A percentile compares a stretch with the other conserved stretches of the same genome.
phyloP scores from a whole-genome alignment of 495 filamentous ascomycete genomes.

The Cercophora newfieldiana region DNA sequence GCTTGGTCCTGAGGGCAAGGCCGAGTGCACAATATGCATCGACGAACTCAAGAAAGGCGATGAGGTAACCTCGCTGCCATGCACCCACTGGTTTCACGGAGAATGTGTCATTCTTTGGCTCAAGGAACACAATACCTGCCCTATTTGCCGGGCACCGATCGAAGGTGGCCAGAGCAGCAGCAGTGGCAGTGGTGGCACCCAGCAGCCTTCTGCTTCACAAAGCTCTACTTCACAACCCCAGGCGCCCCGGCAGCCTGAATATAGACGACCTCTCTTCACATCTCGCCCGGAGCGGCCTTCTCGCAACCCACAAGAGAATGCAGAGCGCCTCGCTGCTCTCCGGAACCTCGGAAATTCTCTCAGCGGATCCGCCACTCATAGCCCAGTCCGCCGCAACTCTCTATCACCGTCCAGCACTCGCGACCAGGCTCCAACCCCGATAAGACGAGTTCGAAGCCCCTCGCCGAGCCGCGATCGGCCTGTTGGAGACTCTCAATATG shows the following conservation, averaged over 20 bases:
- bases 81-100: slow-evolving; percentile 89
- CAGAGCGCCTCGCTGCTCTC: slow-evolving; percentile 27
- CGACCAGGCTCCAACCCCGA: neutral
- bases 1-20: slow-evolving; percentile 59
- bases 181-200: neutral
- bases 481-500: neutral
- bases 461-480: slow-evolving; percentile 1
- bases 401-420: slow-evolving; percentile 18
- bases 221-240: neutral
- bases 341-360: slow-evolving; percentile 18
- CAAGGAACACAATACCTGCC: slow-evolving; percentile 85
- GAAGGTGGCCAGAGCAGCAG: slow-evolving; percentile 33
- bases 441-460: slow-evolving; percentile 19
- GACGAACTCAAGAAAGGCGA: slow-evolving; percentile 74
- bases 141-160: slow-evolving; percentile 80
- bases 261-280: neutral
- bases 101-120: slow-evolving; percentile 78
- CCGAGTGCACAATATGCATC: slow-evolving; percentile 92
- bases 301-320: slow-evolving; percentile 24
- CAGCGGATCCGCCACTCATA: neutral
- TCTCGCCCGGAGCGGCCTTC: neutral
- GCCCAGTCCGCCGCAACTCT: slow-evolving; percentile 17
- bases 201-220: neutral
- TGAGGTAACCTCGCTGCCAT: slow-evolving; percentile 78
- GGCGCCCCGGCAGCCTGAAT: neutral